Evolutionary conservation across 768 basidiomycete species (phyloP).

Genomic region (Trametes cingulata): DNA sequence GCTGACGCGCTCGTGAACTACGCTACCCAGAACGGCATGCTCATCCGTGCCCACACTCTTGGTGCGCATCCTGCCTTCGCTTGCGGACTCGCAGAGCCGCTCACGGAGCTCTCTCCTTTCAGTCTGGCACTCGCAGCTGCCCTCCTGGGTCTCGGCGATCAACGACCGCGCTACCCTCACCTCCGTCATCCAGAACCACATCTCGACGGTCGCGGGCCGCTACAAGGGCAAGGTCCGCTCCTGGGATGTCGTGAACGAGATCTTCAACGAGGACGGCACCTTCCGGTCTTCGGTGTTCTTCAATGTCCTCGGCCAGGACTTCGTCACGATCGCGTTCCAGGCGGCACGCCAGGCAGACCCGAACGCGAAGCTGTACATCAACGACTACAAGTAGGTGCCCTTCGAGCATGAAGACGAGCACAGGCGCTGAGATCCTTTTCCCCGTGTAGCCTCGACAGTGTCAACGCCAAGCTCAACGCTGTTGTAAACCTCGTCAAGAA

Average conservation of each 20-base stretch:
- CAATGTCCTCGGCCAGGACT: slow-evolving; percentile 50
- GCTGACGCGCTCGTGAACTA: slow-evolving; percentile 35
- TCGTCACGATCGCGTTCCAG: slow-evolving; percentile 52
- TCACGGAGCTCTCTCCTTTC: background rate
- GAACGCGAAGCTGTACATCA: slow-evolving; percentile 47
- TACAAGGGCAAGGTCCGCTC: slow-evolving; percentile 37
- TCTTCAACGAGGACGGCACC: slow-evolving; percentile 53
- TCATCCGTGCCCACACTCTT: slow-evolving; percentile 35
- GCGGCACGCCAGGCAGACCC: slow-evolving; percentile 52
- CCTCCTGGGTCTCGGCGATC: slow-evolving; percentile 31
- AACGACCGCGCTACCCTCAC: slow-evolving; percentile 30
- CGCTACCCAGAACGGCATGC: slow-evolving; percentile 30
- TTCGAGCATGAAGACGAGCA: background rate
- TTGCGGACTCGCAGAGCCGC: background rate
- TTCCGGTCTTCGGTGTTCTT: slow-evolving; percentile 49
- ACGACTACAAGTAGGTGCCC: slow-evolving; percentile 37
- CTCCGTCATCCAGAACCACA: slow-evolving; percentile 38
- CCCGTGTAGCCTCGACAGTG: slow-evolving; percentile 47
- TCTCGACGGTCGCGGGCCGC: slow-evolving; percentile 33
- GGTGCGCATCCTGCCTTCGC: slow-evolving; percentile 15
- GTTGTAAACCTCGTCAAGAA: slow-evolving; percentile 45
- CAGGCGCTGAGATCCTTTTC: background rate
- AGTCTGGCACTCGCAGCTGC: slow-evolving; percentile 39
- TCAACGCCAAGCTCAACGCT: slow-evolving; percentile 43
- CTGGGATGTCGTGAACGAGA: slow-evolving; percentile 43